These are phyloP conservation scores for Penicillium subrubescens DNA, from an alignment of 495 filamentous ascomycete species.

Conservation along the genomic window DNA sequence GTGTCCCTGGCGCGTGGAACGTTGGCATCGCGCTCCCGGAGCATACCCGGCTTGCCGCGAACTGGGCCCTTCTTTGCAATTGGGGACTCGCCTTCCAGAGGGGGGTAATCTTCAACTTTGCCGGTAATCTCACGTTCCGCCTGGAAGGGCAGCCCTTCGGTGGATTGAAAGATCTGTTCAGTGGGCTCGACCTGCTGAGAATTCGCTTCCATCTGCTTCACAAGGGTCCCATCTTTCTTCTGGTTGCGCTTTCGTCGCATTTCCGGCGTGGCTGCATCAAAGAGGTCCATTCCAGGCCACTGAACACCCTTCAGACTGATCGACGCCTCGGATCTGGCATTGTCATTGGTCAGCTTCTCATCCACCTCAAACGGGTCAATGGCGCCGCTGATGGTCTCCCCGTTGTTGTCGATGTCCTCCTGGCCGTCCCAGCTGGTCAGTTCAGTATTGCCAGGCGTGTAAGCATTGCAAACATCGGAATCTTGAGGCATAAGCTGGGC, in stretches of 20 bases:
- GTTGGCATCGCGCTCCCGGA: conserved; percentile 38
- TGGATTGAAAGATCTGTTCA: conserved; percentile 68
- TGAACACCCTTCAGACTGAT: conserved; percentile 69
- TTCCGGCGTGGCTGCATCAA: conserved; percentile 78
- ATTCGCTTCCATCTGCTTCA: conserved; percentile 69
- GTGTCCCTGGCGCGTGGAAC: conserved; percentile 28
- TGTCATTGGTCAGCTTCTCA: conserved; percentile 6
- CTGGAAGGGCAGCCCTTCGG: conserved; percentile 52
- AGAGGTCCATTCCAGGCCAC: conserved; percentile 86
- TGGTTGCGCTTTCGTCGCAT: conserved; percentile 84
- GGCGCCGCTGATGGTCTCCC: not conserved
- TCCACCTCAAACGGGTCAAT: not conserved
- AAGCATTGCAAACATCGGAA: no score
- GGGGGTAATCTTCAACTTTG: conserved; percentile 54
- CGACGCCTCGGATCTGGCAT: conserved; percentile 35
- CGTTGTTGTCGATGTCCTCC: no score
- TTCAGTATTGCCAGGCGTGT: not conserved
- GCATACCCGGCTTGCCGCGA: conserved; percentile 27
- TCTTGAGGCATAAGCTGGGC: no score
- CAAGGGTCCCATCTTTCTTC: conserved; percentile 72
- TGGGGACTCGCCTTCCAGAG: conserved; percentile 51
- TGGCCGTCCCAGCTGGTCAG: not conserved
- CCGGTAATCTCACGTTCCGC: conserved; percentile 57
- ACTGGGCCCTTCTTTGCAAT: conserved; percentile 37
- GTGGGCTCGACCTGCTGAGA: conserved; percentile 68